Conservation (phyloP, 2,329 filamentous ascomycete genomes). For the Phyllosticta paracitricarpa region DNA sequence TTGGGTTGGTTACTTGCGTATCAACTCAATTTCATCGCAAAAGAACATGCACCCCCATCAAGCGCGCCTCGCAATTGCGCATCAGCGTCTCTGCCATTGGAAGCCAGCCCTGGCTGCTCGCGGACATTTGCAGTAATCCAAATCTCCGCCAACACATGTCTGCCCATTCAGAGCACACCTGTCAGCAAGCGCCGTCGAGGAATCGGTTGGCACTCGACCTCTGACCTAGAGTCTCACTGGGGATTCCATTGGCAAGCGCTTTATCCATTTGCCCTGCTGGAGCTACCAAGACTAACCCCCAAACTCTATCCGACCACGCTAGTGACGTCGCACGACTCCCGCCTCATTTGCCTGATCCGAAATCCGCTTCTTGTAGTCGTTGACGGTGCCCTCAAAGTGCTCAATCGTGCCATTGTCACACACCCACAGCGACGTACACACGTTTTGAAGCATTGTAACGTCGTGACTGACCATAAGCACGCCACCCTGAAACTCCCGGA, state of each 20-base stretch:
- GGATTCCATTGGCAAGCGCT: not conserved
- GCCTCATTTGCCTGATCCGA: slow-evolving; percentile 76
- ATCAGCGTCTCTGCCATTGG: not conserved
- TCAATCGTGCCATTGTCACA: slow-evolving; percentile 90
- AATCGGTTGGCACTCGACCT: not conserved
- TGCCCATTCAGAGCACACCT: not conserved
- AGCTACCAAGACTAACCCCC: not conserved
- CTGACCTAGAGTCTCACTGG: not conserved
- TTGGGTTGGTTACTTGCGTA: not conserved
- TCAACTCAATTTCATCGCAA: too few relatives aligned
- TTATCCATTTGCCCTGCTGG: not conserved
- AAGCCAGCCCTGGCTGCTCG: not conserved
- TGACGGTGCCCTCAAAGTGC: slow-evolving; percentile 91
- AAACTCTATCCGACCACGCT: slow-evolving; percentile 24
- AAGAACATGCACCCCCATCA: not conserved
- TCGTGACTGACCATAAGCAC: slow-evolving; percentile 99
- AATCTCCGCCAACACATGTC: not conserved
- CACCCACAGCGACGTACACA: slow-evolving; percentile 92
- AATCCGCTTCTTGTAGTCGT: slow-evolving; percentile 97
- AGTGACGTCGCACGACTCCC: slow-evolving; percentile 61
- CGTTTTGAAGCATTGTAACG: slow-evolving; percentile 94
- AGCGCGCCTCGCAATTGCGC: not conserved
- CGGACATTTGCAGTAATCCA: not conserved
- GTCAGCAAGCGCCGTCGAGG: not conserved
- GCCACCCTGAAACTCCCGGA: slow-evolving; percentile 82